phyloP scores from a whole-genome alignment of 140 eudicot species.

The Senecio squalidus region DNA sequence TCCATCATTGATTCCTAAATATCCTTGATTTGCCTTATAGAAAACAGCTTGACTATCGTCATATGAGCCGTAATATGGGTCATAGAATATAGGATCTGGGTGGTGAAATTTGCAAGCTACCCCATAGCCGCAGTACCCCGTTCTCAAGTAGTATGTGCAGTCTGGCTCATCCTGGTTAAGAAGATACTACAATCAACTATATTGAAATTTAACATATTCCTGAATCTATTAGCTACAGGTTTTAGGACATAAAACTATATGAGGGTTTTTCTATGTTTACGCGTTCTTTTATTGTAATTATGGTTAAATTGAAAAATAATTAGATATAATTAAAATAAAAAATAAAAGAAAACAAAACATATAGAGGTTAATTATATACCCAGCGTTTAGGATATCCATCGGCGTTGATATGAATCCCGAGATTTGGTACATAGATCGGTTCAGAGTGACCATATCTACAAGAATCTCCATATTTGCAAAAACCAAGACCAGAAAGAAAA shows the following conservation, averaged over 20 bases:
- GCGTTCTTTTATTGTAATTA: not conserved
- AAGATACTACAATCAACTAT: not conserved
- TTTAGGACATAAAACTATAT: not conserved
- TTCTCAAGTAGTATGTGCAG: not conserved
- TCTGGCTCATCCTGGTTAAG: not conserved
- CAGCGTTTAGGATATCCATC: not conserved
- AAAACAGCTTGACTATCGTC: not conserved
- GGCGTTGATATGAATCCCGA: not conserved
- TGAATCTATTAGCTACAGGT: not conserved
- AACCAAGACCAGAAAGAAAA: slow-evolving; percentile 25
- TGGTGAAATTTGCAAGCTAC: not conserved
- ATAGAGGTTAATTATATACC: not conserved
- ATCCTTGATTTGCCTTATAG: not conserved
- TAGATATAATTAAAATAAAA: not conserved
- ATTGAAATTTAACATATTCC: not conserved
- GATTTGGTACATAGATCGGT: not conserved
- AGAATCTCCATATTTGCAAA: slow-evolving; percentile 23
- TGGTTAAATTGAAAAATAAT: not conserved
- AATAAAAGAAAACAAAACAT: not conserved
- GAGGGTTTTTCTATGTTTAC: not conserved
- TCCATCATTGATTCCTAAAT: not conserved
- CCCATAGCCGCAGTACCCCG: not conserved
- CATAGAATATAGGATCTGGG: not conserved
- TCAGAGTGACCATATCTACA: not conserved
- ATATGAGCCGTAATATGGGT: not conserved